Evolutionary conservation across 169 alveolate species (phyloP), one percentile per base, ranked within the genome.

Genomic region (Plasmodium gonderi): DNA sequence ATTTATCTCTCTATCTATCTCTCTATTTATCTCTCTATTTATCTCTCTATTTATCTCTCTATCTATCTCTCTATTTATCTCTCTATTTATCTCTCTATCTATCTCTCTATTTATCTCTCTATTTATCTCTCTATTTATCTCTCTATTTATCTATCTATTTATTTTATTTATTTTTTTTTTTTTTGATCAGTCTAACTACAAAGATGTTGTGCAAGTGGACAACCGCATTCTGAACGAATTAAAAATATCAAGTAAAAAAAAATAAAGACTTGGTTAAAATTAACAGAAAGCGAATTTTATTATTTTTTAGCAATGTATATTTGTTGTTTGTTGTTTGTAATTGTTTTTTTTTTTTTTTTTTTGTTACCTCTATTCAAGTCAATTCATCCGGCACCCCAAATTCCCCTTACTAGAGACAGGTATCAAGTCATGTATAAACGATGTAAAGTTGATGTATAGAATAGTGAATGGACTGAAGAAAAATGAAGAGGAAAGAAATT

Each of bases 391-490:
- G 31, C 44, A 8, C 14, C 44, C 51, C 33, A 8, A 4, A 14
- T 68, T 45, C 5, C 79, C 69, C 60, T 60, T 20, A 5, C 26
- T 44, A 85, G 92, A 85, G 31, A 74, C 78, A 9, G 92, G 92
- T 14, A 9, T 23, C 17, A 33, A 23, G 17, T 85, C 92, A 12
- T 47, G 87, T 26, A 85, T 85, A 74, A 75, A 12, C 33, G 78
- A 85, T 12, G 29, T 45, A 40, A 47, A 85, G 26, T 42, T 31
- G 29, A 12, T 85, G 44, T 85, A 85, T 54, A 42, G 65, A 9
- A 85, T 12, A 14, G 78, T 85, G 33, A 49, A 85, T 36, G 31
- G 42, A 4, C 26, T 49, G 44, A 20, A 74, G 36, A 36, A 8
- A n/a, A 17, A 6, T 49, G 23, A 23, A 12, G 44, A 8, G 9